Evolutionary conservation across 2,329 filamentous ascomycete species (phyloP), one percentile per base, ranked within the genome.

Genomic region (Fusarium euwallaceae): DNA sequence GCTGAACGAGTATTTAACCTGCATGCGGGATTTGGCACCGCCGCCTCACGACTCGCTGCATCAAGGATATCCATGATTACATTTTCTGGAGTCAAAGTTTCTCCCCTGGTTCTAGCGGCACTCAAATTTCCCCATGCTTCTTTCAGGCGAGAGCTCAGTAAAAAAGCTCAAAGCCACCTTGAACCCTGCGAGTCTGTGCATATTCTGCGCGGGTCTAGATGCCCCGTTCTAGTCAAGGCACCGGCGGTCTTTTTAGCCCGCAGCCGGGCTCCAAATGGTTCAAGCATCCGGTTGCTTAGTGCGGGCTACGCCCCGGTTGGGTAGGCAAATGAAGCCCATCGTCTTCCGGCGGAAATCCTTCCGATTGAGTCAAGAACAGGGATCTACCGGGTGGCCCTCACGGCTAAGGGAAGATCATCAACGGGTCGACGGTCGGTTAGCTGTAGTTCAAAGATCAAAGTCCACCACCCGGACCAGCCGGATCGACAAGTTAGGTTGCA

Each of bases 1-100:
- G 16, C 32, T 27, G 17, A 32, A 16, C 32, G 39, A 41, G 41
- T 74, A 75, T 75, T 76, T 75, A 76, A 76, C 29, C 41, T 60
- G 41, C 58, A 60, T 56, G 60, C 60, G 39, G 48, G 60, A 39
- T 41, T 62, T 63, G 43, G 22, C 14, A 51, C n/a, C 14, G n/a
- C 10, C 12, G 39, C 16, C 48, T 29, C 61, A 24, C 53, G 53
- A 37, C 4, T 34, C 20, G 32, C 48, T 29, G 48, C 48, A 32
- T 55, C 24, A 55, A 55, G 48, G 27, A 32, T 20, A 32, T 32
- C 48, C 27, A 55, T 32, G 17, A 12, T 32, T 14, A 32, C 27
- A 32, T 20, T 55, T 20, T 55, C 12, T 14, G 11, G 29, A 53
- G 27, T 17, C 48, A n/a, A n/a, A 20, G 24, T 29, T 32, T 32